Percentiles rank a stretch among this genome's conserved stretches.
phyloP scores from a whole-genome alignment of 495 filamentous ascomycete genomes.

The Aspergillus ostianus region DNA sequence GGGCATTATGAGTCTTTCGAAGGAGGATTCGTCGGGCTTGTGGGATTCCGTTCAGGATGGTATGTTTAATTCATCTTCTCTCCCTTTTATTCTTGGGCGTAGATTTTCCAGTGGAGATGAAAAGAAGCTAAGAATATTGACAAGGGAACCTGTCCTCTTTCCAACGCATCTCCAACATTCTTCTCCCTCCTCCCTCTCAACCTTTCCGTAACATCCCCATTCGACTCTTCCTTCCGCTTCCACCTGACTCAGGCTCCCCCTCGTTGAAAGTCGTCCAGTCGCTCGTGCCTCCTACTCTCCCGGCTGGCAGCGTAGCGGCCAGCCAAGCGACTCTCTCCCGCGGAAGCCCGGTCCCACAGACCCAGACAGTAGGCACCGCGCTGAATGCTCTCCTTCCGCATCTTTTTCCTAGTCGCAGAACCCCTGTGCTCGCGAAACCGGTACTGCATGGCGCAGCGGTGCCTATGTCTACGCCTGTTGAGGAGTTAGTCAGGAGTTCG shows the following conservation, averaged over 20 bases:
- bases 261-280: conserved; percentile 70
- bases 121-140: background rate
- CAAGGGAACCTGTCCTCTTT: conserved; percentile 73
- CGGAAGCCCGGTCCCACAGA: conserved; percentile 43
- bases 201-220: conserved; percentile 80
- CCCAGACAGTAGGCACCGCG: conserved; percentile 77
- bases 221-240: conserved; percentile 82
- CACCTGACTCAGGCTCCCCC: conserved; percentile 39
- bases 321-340: conserved; percentile 29
- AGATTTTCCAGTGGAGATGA: background rate
- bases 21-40: conserved; percentile 79
- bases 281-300: conserved; percentile 54
- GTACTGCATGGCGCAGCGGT: conserved; percentile 85
- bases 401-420: conserved; percentile 83
- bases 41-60: conserved; percentile 84
- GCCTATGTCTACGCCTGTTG: conserved; percentile 77
- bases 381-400: conserved; percentile 75
- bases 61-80: conserved; percentile 30
- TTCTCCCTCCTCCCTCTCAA: conserved; percentile 70
- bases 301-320: conserved; percentile 22
- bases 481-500: conserved; percentile 77
- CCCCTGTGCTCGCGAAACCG: conserved; percentile 84
- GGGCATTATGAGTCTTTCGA: conserved; percentile 87
- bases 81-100: background rate
- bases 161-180: conserved; percentile 68